Evolutionary conservation across 768 basidiomycete species (phyloP), one percentile per base, ranked within the genome.

Genomic region (Boletales sp.): DNA sequence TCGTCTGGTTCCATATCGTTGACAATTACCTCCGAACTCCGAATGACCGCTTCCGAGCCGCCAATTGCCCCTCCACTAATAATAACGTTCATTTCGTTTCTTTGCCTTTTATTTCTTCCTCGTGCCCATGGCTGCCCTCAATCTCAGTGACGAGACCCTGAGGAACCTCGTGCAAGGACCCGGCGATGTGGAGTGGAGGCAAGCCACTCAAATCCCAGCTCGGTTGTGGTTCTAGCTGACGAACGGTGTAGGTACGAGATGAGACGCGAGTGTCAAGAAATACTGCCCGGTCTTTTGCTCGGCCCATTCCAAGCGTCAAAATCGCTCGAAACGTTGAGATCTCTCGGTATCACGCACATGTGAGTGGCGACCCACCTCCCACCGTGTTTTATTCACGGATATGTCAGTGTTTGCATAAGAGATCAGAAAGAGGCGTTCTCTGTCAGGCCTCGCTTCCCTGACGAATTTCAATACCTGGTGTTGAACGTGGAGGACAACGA

Each of bases 211-310:
- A 18, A 14, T 14, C 36, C 25, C 39, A 8, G 28, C 41, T 18
- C 35, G 37, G 43, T 44, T 17, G 37, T 33, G 52, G 44, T 47
- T 56, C 41, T 14, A 10, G 46, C 60, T 57, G 32, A 56, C 53
- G 47, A 35, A 21, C 25, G 18, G 28, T 18, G 47, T 40, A 91
- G 88, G 61, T 96, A 96, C 62, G 93, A 95, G 70, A 94, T 96
- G 94, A 79, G 93, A 30, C 76, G 93, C n/a, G 87, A 94, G 61
- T 92, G 90, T 59, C 93, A 96, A 71, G 88, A 94, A 67, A 94
- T 95, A 56, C 74, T 90, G 0, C 86, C 90, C 21, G 82, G 83
- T 15, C 81, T 96, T 34, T 74, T 83, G 25, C 81, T 96, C 7
- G 93, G 93, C 1, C 92, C 93, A 4, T 91, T 94, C 54, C 86